A percentile compares a stretch with the other conserved stretches of the same genome.
Conservation (phyloP, 1,139 yeast species). For the Hansenula lynferdii region DNA sequence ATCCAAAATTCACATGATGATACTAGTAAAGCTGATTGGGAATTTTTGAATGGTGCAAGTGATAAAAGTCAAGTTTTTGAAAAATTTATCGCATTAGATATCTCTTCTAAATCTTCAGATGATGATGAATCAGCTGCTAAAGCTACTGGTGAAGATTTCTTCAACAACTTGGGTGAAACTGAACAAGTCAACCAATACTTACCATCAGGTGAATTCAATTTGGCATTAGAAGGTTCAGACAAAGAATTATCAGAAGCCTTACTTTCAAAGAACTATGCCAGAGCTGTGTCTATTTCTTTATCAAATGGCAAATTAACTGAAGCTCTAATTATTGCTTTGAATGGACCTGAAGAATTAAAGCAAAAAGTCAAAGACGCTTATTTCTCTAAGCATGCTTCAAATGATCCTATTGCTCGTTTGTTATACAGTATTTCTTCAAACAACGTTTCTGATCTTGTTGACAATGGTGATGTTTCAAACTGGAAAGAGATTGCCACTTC, state of each 20-base stretch:
- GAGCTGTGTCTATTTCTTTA: conserved; percentile 68
- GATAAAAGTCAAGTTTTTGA: conserved; percentile 40
- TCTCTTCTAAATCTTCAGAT: no score
- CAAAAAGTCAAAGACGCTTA: conserved; percentile 68
- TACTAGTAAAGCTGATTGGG: conserved; percentile 71
- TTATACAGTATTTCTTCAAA: conserved; percentile 59
- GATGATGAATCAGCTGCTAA: conserved; percentile 18
- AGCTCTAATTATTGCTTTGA: conserved; percentile 78
- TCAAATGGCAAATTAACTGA: conserved; percentile 62
- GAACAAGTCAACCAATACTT: conserved; percentile 19
- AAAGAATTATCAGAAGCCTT: conserved; percentile 52
- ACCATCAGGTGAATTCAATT: conserved; percentile 39
- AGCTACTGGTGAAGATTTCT: conserved; percentile 27
- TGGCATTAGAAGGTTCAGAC: conserved; percentile 28
- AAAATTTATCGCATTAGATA: conserved; percentile 30
- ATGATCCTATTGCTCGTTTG: conserved; percentile 65
- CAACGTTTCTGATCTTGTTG: conserved; percentile 67
- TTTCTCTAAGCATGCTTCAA: conserved; percentile 50
- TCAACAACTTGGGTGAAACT: conserved; percentile 28
- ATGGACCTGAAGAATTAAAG: conserved; percentile 59
- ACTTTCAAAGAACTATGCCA: conserved; percentile 56
- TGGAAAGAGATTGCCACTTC: conserved; percentile 85
- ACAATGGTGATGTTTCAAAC: conserved; percentile 67
- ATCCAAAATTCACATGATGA: conserved; percentile 36
- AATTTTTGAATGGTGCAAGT: conserved; percentile 54